A percentile compares a stretch with the other conserved stretches of the same genome.
These are phyloP conservation scores for Ilyonectria robusta DNA, from an alignment of 2,329 filamentous ascomycete genomes.

Conservation along the genomic window DNA sequence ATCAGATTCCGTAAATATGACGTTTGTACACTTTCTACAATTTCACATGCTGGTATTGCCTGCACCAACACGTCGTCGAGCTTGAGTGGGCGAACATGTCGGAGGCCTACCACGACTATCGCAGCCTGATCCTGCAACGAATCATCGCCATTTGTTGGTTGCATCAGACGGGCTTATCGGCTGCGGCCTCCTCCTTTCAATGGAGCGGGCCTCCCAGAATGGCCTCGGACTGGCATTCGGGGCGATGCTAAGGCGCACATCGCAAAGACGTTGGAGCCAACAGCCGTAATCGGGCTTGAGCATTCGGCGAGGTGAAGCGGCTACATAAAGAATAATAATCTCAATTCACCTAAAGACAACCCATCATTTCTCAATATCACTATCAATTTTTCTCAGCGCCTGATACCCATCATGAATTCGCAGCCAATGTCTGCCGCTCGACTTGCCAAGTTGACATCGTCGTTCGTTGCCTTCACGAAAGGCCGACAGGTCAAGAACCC, in stretches of 20 bases:
- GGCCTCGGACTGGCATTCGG: not conserved
- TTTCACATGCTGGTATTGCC: conserved; percentile 9
- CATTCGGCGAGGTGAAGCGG: not conserved
- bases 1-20: not conserved
- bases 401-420: conserved; percentile 24
- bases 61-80: conserved; percentile 28
- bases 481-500: conserved; percentile 32
- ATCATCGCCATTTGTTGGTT: conserved; percentile 20
- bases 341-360: not conserved
- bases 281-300: not conserved
- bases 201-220: not conserved
- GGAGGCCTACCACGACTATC: conserved; percentile 40
- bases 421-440: conserved; percentile 27
- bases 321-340: not conserved
- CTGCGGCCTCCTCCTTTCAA: conserved; percentile 8
- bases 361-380: not conserved
- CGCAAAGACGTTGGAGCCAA: conserved; percentile 6
- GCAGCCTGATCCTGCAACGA: conserved; percentile 31
- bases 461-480: conserved; percentile 37
- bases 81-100: conserved; percentile 17
- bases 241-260: conserved; percentile 13
- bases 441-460: conserved; percentile 29
- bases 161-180: not conserved
- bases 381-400: not conserved
- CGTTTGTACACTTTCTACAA: conserved; percentile 30